A percentile compares a stretch with the other conserved stretches of the same genome.
Evolutionary conservation across 2,329 filamentous ascomycete species (phyloP).

Genomic region (Zymoseptoria crescenta): DNA sequence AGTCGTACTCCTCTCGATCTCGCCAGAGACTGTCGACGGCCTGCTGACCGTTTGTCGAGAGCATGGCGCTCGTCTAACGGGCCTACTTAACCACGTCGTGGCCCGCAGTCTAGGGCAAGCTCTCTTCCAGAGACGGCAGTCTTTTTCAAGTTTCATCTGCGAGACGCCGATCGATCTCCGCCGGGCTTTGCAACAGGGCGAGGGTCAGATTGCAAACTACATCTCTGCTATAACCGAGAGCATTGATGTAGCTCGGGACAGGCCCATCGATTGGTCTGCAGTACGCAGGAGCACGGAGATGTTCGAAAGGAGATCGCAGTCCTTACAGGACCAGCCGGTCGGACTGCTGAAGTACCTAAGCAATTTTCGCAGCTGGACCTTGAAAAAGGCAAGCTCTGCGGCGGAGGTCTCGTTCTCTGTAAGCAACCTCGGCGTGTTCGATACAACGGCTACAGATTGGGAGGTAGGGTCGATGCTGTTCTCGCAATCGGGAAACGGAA

Average conservation of each 20-base stretch:
- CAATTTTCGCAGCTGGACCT: slow-evolving; percentile 35
- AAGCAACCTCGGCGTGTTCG: slow-evolving; percentile 39
- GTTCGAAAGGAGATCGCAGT: slow-evolving; percentile 28
- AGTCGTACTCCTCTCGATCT: slow-evolving; percentile 19
- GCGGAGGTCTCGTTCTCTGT: slow-evolving; percentile 40
- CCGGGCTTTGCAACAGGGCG: slow-evolving; percentile 25
- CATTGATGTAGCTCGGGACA: slow-evolving; percentile 3
- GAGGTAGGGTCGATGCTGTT: slow-evolving; percentile 36
- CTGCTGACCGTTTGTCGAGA: slow-evolving; percentile 27
- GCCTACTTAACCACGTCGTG: slow-evolving; percentile 34
- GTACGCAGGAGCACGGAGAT: slow-evolving; percentile 27
- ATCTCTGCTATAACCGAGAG: slow-evolving; percentile 16
- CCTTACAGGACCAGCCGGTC: slow-evolving; percentile 35
- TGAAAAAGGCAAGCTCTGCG: slow-evolving; percentile 31
- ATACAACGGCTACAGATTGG: slow-evolving; percentile 12
- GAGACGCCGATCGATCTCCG: slow-evolving; percentile 38
- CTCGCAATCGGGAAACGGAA: slow-evolving; percentile 37
- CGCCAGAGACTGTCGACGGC: slow-evolving; percentile 19
- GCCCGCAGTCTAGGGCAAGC: slow-evolving; percentile 31
- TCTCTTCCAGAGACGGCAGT: slow-evolving; percentile 15
- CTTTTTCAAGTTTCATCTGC: slow-evolving; percentile 30
- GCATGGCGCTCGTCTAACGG: slow-evolving; percentile 36
- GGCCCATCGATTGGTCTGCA: slow-evolving; percentile 27
- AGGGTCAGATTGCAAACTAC: slow-evolving; percentile 33
- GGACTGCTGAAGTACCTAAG: slow-evolving; percentile 38